Base-by-base conservation (phyloP, 1,139 yeast genomes). In the Wickerhamiella infanticola region DNA sequence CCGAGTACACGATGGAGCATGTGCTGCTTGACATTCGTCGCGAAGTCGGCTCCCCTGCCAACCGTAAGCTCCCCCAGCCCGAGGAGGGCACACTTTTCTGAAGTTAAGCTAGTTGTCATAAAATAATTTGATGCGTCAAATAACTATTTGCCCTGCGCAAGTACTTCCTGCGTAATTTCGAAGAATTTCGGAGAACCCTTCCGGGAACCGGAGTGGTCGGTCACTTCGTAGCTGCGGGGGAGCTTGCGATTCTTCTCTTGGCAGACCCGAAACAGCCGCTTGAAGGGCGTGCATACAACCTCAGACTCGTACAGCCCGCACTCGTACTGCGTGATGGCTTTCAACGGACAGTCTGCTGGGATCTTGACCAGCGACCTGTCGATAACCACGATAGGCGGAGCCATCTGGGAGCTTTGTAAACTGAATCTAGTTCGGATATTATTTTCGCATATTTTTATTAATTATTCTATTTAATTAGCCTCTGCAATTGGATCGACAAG, bases 1-100 rank as follows among this genome's bases (percentile, higher is more conserved):
- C 95, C 58, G 70, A 78, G 13, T 84, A 81, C 61, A 83, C 93
- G 37, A 84, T 93, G 86, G 98, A 93, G 63, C 84, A 90, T 23
- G 74, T 90, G 13, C 71, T 93, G 54, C 73, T 88, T 54, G 97
- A 88, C 58, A 67, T 93, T 56, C 75, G 98, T 65, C 60, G 74
- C 58, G 82, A 77, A 53, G 88, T 90, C 97, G 95, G 95, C 0
- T 66, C 76, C 24, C 74, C 93, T 5, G 66, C 78, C 18, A 88
- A 90, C 63, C 80, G 86, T 69, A 85, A 84, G 66, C 70, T 90
- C 53, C 71, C 80, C 6, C 99, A 90, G 65, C 98, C 98, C 18
- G 68, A 81, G 8, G 99, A 90, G 66, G 97, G 97, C 13, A 65
- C 80, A 37, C 75, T 78, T 25, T 85, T 18, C 18, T 18, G 18